Evolutionary conservation across 805 yeast species (phyloP).

Genomic region (Jamesozyma spencerorum): DNA sequence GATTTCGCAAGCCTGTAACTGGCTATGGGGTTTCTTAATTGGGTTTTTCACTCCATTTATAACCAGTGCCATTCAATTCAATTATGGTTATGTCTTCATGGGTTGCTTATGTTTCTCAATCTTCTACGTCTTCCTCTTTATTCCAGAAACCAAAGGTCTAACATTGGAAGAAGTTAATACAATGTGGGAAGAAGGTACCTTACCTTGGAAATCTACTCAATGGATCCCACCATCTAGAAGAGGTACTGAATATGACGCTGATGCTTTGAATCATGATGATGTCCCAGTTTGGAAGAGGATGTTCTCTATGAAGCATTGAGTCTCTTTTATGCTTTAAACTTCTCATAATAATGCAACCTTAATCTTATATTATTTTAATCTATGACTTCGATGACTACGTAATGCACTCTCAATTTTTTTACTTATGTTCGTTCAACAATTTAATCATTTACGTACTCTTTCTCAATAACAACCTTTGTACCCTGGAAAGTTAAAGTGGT

Average conservation of each 20-base stretch:
- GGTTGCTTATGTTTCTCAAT: conserved; percentile 1
- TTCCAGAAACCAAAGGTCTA: background rate
- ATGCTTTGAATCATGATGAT: background rate
- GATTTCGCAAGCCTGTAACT: background rate
- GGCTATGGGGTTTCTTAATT: background rate
- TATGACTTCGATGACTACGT: too few relatives aligned
- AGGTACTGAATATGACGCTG: background rate
- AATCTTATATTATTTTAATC: too few relatives aligned
- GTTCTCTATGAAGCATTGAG: background rate
- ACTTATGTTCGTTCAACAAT: too few relatives aligned
- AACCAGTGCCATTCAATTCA: background rate
- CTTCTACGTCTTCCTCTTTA: background rate
- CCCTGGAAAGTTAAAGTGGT: too few relatives aligned
- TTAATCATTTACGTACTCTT: too few relatives aligned
- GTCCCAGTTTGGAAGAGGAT: background rate
- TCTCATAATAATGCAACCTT: too few relatives aligned
- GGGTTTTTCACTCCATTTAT: background rate
- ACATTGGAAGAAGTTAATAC: background rate
- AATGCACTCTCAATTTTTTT: too few relatives aligned
- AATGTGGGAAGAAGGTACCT: background rate
- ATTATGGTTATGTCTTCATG: conserved; percentile 1
- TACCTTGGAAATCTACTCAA: background rate
- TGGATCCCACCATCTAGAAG: background rate
- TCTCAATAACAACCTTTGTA: too few relatives aligned
- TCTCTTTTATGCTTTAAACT: too few relatives aligned